Percentiles rank a stretch among this genome's conserved stretches.
Evolutionary conservation across 768 basidiomycete species (phyloP).

Genomic region (Mycena floridula): DNA sequence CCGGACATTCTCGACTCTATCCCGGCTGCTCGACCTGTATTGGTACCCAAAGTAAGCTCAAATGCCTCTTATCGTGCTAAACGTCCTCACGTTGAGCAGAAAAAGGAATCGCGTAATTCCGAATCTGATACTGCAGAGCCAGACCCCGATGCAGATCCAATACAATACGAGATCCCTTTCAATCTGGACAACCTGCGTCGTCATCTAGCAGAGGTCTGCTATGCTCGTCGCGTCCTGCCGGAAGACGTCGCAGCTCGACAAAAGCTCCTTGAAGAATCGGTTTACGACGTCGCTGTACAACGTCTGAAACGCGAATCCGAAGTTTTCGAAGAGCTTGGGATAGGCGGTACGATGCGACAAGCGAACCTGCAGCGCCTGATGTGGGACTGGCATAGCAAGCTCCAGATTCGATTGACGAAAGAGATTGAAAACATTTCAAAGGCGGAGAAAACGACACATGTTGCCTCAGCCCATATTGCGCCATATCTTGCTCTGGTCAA

Average conservation of each 20-base stretch:
- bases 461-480: conserved; percentile 26
- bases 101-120: not conserved
- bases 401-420: conserved; percentile 41
- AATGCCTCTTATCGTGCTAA: not conserved
- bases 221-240: conserved; percentile 57
- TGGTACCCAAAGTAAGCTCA: conserved; percentile 32
- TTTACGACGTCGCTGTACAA: conserved; percentile 75
- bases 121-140: conserved; percentile 10
- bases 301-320: conserved; percentile 61
- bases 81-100: conserved; percentile 7
- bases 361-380: conserved; percentile 68
- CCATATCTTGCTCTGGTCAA: conserved; percentile 76
- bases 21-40: conserved; percentile 60
- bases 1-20: conserved; percentile 43
- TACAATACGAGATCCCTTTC: conserved; percentile 56
- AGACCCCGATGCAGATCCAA: conserved; percentile 12
- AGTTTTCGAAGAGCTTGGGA: conserved; percentile 49
- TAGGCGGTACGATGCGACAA: conserved; percentile 38
- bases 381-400: conserved; percentile 76
- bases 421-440: conserved; percentile 42
- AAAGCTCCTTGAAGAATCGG: conserved; percentile 77
- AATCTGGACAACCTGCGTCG: conserved; percentile 68
- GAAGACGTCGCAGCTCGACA: conserved; percentile 72
- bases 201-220: conserved; percentile 56
- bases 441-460: not conserved